A percentile compares a stretch with the other conserved stretches of the same genome.
Evolutionary conservation across 371 early-diverging fungal species (phyloP).

Genomic region (Entomophthora muscae): DNA sequence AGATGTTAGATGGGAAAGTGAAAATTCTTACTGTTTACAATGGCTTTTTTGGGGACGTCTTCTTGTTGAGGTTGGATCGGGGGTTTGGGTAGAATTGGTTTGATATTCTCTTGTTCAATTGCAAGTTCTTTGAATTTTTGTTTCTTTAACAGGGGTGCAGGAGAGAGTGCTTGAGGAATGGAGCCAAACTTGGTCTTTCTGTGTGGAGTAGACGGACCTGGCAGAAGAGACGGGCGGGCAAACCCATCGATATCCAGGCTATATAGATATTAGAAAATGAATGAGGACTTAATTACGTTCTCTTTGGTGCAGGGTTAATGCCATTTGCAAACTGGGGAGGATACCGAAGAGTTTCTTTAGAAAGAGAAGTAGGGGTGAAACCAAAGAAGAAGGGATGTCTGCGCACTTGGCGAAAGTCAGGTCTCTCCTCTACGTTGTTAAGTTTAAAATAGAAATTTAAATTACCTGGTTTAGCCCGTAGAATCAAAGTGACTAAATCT

Average conservation of each 20-base stretch:
- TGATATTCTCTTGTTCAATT: no score
- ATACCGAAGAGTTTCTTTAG: not conserved
- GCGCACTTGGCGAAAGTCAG: constrained; percentile 20
- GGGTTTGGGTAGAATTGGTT: no score
- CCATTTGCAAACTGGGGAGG: not conserved
- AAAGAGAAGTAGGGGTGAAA: not conserved
- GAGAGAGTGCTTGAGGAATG: no score
- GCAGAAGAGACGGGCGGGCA: not conserved
- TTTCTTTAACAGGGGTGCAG: no score
- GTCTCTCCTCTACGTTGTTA: constrained; percentile 14
- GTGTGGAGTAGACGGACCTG: not conserved
- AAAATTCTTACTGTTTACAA: no score
- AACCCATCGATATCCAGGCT: not conserved
- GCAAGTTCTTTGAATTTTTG: no score
- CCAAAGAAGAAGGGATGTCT: constrained; percentile 21
- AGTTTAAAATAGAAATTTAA: not conserved
- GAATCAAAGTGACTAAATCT: constrained; percentile 54
- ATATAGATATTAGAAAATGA: no score
- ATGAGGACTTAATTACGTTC: not conserved
- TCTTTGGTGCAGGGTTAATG: not conserved
- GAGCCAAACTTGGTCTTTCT: not conserved
- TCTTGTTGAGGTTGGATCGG: no score
- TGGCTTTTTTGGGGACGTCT: no score
- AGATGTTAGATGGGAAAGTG: no score
- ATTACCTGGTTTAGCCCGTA: constrained; percentile 49